Evolutionary conservation across 1,284 basidiomycete species (phyloP), one percentile per base, ranked within the genome.

Genomic region (Mycena citricolor): DNA sequence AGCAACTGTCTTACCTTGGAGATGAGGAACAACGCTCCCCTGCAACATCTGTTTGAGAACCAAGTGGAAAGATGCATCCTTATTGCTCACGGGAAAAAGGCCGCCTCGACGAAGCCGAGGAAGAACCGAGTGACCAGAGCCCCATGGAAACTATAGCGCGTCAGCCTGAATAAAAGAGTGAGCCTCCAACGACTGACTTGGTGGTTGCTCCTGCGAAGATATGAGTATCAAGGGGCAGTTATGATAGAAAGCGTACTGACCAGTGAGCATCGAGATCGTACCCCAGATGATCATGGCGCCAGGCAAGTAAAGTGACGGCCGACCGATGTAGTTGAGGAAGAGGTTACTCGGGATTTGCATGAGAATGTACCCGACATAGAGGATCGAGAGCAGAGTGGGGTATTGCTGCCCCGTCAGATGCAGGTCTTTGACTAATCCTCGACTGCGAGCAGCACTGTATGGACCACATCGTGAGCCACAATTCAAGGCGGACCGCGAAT

Each of bases 301-400:
- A 0, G 83, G 82, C 4, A 90, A 69, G 61, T 87, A 87, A 38
- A 84, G 54, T 0, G 83, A 86, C 1, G 86, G 87, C 46, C 74
- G 76, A 16, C 80, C 83, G 22, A 84, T 77, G 57, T 73, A 74
- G 58, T 86, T 82, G 44, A 87, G 61, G 48, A 83, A 73, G 77
- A 84, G 83, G 57, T 85, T 84, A 13, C 81, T 83, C 13, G 81
- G 83, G 38, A 86, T 74, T 60, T 88, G 85, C 79, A 86, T 83
- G 41, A 84, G 64, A 52, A 86, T 85, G 58, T 88, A 86, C 14
- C 82, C 83, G 20, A 87, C 82, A 58, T 86, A 90, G 32, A 90
- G 71, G 49, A 90, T 83, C 19, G 79, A 82, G 31, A 91, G 61
- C 8, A 87, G 65, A 0, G 87, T 88, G 11, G 80, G 72, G 57